Evolutionary conservation across 257 asterid genomes (phyloP).

Genomic region (Nicotiana benthamiana): DNA sequence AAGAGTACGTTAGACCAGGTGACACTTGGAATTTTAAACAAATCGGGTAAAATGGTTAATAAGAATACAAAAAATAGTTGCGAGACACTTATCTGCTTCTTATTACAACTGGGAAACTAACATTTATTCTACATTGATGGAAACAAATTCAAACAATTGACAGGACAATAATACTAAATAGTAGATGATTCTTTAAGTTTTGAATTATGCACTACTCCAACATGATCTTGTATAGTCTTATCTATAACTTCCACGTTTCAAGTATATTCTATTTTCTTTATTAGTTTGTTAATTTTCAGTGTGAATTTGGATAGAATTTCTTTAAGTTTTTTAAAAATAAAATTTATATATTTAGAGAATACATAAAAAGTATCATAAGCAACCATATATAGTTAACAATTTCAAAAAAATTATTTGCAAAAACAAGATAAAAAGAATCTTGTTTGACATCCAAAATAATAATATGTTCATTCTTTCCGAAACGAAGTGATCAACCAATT

Average conservation of each 20-base stretch:
- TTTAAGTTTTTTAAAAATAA: too few species aligned
- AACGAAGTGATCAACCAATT: too few species aligned
- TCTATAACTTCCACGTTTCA: neutral
- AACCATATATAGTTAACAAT: too few species aligned
- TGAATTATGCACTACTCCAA: neutral
- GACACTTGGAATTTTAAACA: conserved; percentile 9
- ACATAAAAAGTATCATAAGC: too few species aligned
- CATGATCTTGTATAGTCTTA: too few species aligned
- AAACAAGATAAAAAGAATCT: too few species aligned
- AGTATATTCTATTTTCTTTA: neutral
- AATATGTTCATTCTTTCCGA: too few species aligned
- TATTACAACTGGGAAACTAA: neutral
- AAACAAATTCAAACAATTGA: neutral
- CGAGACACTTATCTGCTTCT: neutral
- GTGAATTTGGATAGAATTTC: too few species aligned
- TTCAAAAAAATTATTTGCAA: too few species aligned
- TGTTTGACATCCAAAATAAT: too few species aligned
- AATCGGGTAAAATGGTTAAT: conserved; percentile 4
- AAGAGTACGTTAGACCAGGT: neutral
- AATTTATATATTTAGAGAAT: too few species aligned
- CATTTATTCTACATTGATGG: neutral
- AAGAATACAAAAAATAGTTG: neutral
- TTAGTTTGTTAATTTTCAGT: too few species aligned
- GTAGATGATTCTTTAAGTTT: neutral
- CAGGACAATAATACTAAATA: neutral